phyloP scores from a whole-genome alignment of 2,329 filamentous ascomycete species.

The Macroventuria anomochaeta region DNA sequence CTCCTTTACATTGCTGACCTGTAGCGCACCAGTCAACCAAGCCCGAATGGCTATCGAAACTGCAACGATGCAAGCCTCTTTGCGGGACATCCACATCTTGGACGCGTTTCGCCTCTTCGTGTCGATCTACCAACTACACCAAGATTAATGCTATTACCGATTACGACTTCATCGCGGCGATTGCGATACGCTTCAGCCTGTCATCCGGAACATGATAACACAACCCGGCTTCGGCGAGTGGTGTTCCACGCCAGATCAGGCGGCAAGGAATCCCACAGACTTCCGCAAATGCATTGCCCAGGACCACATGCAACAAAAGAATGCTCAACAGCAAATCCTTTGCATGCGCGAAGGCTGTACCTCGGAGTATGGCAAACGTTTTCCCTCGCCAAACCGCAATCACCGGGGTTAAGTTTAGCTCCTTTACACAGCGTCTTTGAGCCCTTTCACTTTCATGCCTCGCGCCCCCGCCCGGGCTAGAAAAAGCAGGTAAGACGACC shows the following conservation, averaged over 20 bases:
- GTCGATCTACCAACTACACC: slow-evolving; percentile 12
- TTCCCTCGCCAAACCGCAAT: slow-evolving; percentile 20
- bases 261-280: slow-evolving; percentile 4
- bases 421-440: slow-evolving; percentile 25
- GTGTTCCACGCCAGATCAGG: background rate
- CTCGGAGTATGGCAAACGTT: slow-evolving; percentile 8
- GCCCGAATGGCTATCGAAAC: slow-evolving; percentile 21
- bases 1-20: slow-evolving; percentile 15
- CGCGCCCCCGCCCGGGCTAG: slow-evolving; percentile 18
- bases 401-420: slow-evolving; percentile 35
- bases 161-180: slow-evolving; percentile 12
- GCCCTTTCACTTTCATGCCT: slow-evolving; percentile 16
- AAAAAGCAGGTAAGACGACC: slow-evolving; percentile 38
- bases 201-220: slow-evolving; percentile 10
- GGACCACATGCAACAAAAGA: slow-evolving; percentile 2
- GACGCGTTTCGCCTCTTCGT: slow-evolving; percentile 11
- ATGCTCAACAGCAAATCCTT: slow-evolving; percentile 14
- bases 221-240: background rate
- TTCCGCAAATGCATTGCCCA: background rate
- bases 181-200: slow-evolving; percentile 12
- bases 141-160: slow-evolving; percentile 7
- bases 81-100: slow-evolving; percentile 13
- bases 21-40: slow-evolving; percentile 18
- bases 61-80: slow-evolving; percentile 22
- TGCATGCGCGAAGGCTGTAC: slow-evolving; percentile 13